Base-by-base conservation (phyloP, 192 early-diverging fungal genomes). In the Umbelopsis ramanniana region DNA sequence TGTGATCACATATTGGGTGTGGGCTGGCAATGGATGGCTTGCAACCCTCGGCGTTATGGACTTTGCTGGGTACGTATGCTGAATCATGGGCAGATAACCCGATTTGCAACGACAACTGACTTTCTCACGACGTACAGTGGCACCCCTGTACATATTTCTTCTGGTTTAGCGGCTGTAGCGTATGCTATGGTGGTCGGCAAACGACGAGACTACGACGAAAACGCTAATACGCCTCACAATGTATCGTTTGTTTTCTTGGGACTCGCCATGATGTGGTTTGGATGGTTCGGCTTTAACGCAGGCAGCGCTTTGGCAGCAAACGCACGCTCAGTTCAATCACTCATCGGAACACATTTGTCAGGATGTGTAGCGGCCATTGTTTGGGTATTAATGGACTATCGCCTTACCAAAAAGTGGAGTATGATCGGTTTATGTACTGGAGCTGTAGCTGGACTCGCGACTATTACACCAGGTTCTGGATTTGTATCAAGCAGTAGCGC, bases 201-300 rank as follows among this genome's bases (percentile, higher is more conserved):
- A 76, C 89, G 95, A 52, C 84, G 85, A 47, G 89, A 89, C 74
- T 89, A 86, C 74, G 82, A 88, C 71, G 81, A 87, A 52, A 88
- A 89, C 43, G 88, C 88, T 46, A 91, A 88, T 71, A 86, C 92
- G 55, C 91, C 94, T 26, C 92, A 95, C 77, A 94, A 92, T 75
- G 86, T 94, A 33, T 85, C 91, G 19, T 90, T 91, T 85, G 93
- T 97, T 24, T 87, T 94, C 71, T 83, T 96, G 24, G 95, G 94
- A 6, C 88, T 90, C 23, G 84, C 91, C 12, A 80, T 96, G 29
- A 76, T 97, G 55, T 95, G 94, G 90, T 95, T 97, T 75, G 95
- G 95, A 40, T 97, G 94, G 94, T 91, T 92, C 54, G 93, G 91
- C 0, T 97, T 96, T 80, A 97, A 97, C 79, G 93, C 89, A 21